phyloP scores from a whole-genome alignment of 176 grass and related monocot genomes.

The Eleusine coracana region DNA sequence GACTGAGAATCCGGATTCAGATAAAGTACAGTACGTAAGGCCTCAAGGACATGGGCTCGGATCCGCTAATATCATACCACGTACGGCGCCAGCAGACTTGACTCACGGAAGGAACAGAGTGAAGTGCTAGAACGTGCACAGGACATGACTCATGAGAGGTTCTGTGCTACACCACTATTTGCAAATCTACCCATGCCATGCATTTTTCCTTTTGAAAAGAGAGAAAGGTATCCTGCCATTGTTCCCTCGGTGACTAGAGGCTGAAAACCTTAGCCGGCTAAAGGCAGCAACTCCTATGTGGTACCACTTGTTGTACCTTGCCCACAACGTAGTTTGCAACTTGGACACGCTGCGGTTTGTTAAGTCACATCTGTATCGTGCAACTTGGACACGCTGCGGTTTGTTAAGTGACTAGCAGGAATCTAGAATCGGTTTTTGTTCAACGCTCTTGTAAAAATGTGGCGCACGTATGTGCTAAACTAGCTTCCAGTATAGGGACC shows the following conservation, averaged over 20 bases:
- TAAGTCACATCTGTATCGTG: not conserved
- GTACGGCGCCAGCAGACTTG: conserved; percentile 21
- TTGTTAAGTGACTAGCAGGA: not conserved
- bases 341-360: not conserved
- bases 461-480: too few relatives aligned
- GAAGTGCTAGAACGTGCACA: not conserved
- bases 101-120: conserved; percentile 4
- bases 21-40: conserved; percentile 45
- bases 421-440: too few relatives aligned
- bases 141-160: not conserved
- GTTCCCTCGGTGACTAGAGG: conserved; percentile 29
- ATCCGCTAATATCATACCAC: conserved; percentile 47
- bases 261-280: conserved; percentile 25
- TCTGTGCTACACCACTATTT: not conserved
- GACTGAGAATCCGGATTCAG: conserved; percentile 45
- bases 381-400: not conserved
- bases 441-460: too few relatives aligned
- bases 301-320: not conserved
- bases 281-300: conserved; percentile 8
- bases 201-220: not conserved
- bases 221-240: not conserved
- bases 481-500: too few relatives aligned
- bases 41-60: conserved; percentile 5
- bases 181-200: not conserved
- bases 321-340: not conserved